Evolutionary conservation across 257 asterid species (phyloP).

Genomic region (Prunella vulgaris): DNA sequence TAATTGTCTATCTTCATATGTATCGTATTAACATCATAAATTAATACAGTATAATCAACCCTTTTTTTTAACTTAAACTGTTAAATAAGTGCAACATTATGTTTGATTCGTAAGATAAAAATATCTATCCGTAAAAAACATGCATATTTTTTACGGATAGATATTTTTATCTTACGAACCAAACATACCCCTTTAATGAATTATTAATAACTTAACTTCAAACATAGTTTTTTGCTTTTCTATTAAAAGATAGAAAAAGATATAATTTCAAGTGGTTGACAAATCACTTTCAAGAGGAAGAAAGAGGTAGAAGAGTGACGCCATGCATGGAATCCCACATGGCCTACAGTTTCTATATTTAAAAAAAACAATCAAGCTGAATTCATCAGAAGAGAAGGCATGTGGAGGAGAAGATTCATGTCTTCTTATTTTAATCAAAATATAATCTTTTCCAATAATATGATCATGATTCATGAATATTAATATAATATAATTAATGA

Average conservation of each 20-base stretch:
- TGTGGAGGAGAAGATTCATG: slow-evolving; percentile 62
- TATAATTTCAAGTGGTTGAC: slow-evolving; percentile 39
- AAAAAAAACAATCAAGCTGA: slow-evolving; percentile 19
- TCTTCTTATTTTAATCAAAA: slow-evolving; percentile 15
- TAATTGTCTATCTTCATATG: no score
- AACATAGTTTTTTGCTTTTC: no score
- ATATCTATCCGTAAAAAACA: no score
- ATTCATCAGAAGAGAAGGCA: slow-evolving; percentile 38
- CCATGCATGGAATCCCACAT: slow-evolving; percentile 59
- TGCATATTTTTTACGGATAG: no score
- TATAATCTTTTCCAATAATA: slow-evolving; percentile 7
- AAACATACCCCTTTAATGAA: no score
- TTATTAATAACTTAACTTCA: neutral
- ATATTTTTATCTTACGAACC: no score
- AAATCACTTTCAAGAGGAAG: slow-evolving; percentile 48
- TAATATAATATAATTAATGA: neutral
- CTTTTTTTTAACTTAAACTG: no score
- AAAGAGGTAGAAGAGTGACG: slow-evolving; percentile 39
- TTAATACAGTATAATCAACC: no score
- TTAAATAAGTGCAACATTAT: no score
- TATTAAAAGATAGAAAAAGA: neutral
- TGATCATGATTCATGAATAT: neutral
- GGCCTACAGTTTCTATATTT: slow-evolving; percentile 31
- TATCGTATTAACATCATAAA: no score
- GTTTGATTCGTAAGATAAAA: no score